Evolutionary conservation across 306 rosid genomes (phyloP).

Genomic region (Trifolium pratense): DNA sequence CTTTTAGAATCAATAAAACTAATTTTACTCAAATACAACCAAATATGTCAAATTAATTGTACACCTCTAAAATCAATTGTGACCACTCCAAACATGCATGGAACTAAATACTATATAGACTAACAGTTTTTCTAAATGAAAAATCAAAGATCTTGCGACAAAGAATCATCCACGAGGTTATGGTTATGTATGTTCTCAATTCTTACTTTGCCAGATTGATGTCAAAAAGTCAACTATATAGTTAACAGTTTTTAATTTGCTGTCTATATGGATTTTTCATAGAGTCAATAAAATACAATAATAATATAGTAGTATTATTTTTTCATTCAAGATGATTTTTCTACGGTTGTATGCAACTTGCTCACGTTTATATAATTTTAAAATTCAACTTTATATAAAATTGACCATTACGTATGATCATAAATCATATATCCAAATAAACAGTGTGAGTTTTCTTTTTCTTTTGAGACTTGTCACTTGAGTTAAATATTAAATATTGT

Average conservation of each 20-base stretch:
- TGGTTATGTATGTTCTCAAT: neutral
- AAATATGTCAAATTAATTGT: no score
- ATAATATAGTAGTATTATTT: neutral
- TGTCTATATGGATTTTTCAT: neutral
- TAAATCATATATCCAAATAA: neutral
- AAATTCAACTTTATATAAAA: neutral
- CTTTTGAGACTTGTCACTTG: neutral
- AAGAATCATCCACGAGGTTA: constrained; percentile 15
- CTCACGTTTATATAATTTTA: neutral
- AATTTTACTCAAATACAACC: no score
- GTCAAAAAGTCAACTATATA: constrained; percentile 36
- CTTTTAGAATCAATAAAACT: no score
- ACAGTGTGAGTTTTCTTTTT: neutral
- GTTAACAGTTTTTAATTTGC: neutral
- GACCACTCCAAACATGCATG: no score
- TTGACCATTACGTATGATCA: neutral
- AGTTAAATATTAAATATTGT: neutral
- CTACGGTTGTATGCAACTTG: constrained; percentile 33
- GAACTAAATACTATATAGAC: neutral
- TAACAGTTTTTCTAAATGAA: constrained; percentile 1
- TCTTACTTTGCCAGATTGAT: neutral
- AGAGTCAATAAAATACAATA: constrained; percentile 47
- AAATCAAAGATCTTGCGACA: constrained; percentile 29
- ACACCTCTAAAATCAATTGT: no score
- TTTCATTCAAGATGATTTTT: constrained; percentile 19